These are phyloP conservation scores for Kwoniella bestiolae DNA, from an alignment of 768 basidiomycete genomes.

Conservation along the genomic window DNA sequence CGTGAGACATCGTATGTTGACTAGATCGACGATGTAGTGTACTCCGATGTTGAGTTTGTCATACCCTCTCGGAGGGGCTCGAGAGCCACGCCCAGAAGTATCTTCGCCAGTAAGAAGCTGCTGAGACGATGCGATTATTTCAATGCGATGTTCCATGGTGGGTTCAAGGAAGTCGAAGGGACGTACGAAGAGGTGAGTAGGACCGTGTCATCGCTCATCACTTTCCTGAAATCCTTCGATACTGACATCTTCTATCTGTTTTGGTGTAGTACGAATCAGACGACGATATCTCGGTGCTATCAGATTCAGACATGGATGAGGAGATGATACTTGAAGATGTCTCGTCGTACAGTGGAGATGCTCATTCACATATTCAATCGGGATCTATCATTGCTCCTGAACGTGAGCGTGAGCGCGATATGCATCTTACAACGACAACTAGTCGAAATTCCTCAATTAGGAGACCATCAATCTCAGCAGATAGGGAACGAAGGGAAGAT, in stretches of 20 bases:
- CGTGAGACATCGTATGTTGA: too few relatives aligned
- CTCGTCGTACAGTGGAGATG: not conserved
- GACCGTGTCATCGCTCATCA: not conserved
- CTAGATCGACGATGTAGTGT: slow-evolving; percentile 60
- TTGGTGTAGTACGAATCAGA: slow-evolving; percentile 33
- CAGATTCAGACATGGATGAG: slow-evolving; percentile 55
- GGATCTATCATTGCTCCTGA: not conserved
- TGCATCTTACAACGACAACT: slow-evolving; percentile 32
- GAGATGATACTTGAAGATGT: slow-evolving; percentile 27
- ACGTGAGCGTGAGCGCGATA: slow-evolving; percentile 1
- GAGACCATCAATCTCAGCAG: slow-evolving; percentile 26
- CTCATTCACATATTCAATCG: not conserved
- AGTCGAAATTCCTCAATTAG: slow-evolving; percentile 23
- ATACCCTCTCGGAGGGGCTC: slow-evolving; percentile 62
- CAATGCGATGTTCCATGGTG: slow-evolving; percentile 62
- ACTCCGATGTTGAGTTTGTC: slow-evolving; percentile 82
- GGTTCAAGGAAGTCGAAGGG: slow-evolving; percentile 47
- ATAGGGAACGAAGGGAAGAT: slow-evolving; percentile 5
- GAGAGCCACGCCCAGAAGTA: slow-evolving; percentile 53
- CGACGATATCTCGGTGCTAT: slow-evolving; percentile 40
- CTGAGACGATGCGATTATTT: slow-evolving; percentile 78
- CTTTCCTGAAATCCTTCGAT: not conserved
- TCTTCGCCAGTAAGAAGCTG: slow-evolving; percentile 73
- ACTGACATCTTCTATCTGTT: not conserved
- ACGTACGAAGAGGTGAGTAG: slow-evolving; percentile 37